A percentile compares a stretch with the other conserved stretches of the same genome.
phyloP scores from a whole-genome alignment of 257 asterid species.

The Dorcoceras hygrometricum region DNA sequence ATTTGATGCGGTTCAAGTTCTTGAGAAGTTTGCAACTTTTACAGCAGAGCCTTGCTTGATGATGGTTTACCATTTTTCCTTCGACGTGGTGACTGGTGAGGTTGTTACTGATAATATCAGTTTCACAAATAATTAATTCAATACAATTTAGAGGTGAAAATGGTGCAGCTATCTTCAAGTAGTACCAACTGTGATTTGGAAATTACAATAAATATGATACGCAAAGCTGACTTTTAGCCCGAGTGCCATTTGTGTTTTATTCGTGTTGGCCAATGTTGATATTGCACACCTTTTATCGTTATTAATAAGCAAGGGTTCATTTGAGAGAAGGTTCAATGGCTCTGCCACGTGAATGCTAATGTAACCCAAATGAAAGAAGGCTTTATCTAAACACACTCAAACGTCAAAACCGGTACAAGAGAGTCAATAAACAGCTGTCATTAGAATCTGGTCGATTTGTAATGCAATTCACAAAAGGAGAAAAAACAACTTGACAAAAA shows the following conservation, averaged over 20 bases:
- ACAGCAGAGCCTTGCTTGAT: constrained; percentile 12
- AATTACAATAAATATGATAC: no score
- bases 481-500: background rate
- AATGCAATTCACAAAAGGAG: background rate
- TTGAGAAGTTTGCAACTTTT: no score
- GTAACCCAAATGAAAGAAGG: background rate
- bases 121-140: no score
- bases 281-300: no score
- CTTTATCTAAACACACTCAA: no score
- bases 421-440: background rate
- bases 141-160: no score
- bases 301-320: no score
- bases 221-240: no score
- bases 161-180: no score
- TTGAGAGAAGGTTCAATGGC: background rate
- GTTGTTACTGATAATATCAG: constrained; percentile 11
- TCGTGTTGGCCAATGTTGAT: no score
- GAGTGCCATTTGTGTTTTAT: no score
- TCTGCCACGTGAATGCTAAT: background rate
- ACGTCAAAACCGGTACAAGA: background rate
- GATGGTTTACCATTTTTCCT: constrained; percentile 13
- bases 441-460: background rate
- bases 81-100: constrained; percentile 5
- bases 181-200: no score
- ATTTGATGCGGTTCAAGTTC: constrained; percentile 10